phyloP scores from a whole-genome alignment of 2,329 filamentous ascomycete species.

The Colletotrichum cuscutae region DNA sequence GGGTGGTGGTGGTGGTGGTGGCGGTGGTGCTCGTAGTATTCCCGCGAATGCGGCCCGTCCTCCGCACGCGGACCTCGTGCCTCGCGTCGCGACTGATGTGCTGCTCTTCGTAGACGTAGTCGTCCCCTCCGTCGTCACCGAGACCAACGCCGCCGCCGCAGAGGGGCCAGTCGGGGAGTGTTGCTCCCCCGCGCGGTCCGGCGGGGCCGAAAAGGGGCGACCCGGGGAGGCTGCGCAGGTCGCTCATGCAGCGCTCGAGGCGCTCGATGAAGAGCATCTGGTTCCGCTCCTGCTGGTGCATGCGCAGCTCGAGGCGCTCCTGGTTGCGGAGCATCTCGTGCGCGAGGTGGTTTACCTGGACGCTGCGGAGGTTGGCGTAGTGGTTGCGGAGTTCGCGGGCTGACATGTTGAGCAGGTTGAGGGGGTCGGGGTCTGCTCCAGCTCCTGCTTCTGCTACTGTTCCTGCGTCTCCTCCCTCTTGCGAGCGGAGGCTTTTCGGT shows the following conservation, averaged over 20 bases:
- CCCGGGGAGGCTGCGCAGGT: slow-evolving; percentile 17
- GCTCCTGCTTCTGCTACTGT: neutral
- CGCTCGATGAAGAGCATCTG: slow-evolving; percentile 31
- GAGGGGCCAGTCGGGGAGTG: slow-evolving; percentile 12
- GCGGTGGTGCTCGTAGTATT: neutral
- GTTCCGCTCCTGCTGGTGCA: slow-evolving; percentile 32
- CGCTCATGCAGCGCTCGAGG: slow-evolving; percentile 31
- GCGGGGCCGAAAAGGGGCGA: neutral
- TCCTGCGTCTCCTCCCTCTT: neutral
- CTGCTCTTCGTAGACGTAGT: slow-evolving; percentile 26
- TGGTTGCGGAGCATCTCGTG: slow-evolving; percentile 36
- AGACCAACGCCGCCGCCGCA: neutral
- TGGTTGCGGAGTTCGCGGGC: slow-evolving; percentile 29
- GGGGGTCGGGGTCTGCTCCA: neutral
- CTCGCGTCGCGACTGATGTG: slow-evolving; percentile 14
- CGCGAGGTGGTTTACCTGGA: slow-evolving; percentile 25
- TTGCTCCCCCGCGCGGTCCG: neutral
- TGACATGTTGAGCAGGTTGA: slow-evolving; percentile 17
- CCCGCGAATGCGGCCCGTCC: neutral
- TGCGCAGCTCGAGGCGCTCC: slow-evolving; percentile 33
- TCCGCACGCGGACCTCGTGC: slow-evolving; percentile 17
- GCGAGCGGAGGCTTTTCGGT: slow-evolving; percentile 4
- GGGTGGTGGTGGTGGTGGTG: neutral
- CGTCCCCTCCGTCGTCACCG: neutral
- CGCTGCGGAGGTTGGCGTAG: slow-evolving; percentile 29